Conservation (phyloP, 2,329 filamentous ascomycete genomes). For the Thielaviopsis populi region DNA sequence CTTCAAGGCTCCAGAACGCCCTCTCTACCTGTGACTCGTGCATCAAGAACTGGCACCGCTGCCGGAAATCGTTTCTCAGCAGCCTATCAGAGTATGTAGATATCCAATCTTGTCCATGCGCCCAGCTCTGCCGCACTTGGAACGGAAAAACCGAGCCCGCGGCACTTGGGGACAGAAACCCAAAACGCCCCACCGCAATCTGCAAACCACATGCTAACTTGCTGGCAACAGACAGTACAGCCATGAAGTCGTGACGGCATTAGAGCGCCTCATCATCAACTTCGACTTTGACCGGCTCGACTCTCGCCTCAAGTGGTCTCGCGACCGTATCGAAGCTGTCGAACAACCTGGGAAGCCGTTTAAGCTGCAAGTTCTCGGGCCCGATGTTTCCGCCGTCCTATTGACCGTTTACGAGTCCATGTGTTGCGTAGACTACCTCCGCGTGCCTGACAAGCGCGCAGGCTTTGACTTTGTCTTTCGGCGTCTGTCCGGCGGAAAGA, state of each 20-base stretch:
- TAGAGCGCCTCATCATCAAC: conserved; percentile 42
- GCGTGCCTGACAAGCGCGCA: conserved; percentile 33
- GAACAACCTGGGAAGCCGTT: conserved; percentile 22
- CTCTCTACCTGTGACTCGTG: conserved; percentile 54
- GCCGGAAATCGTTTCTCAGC: conserved; percentile 46
- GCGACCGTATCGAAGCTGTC: conserved; percentile 12
- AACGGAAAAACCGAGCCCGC: not conserved
- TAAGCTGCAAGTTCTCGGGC: conserved; percentile 32
- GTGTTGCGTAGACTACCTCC: conserved; percentile 67
- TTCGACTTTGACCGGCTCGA: conserved; percentile 49
- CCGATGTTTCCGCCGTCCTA: conserved; percentile 43
- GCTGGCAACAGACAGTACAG: conserved; percentile 27
- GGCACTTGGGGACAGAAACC: too few species aligned
- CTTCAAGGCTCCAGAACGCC: conserved; percentile 38
- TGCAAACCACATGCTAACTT: not conserved
- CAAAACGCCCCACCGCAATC: not conserved
- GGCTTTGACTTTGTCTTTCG: conserved; percentile 73
- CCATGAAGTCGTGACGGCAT: conserved; percentile 35
- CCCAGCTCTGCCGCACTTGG: not conserved
- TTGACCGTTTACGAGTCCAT: conserved; percentile 78
- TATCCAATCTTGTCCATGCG: not conserved
- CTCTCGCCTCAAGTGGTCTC: conserved; percentile 41
- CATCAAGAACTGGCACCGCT: conserved; percentile 59
- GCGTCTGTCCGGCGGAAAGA: conserved; percentile 58
- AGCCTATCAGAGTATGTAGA: conserved; percentile 42